Evolutionary conservation across 805 yeast genomes (phyloP), one percentile per base, ranked within the genome.

Genomic region (Metschnikowia continentalis): DNA sequence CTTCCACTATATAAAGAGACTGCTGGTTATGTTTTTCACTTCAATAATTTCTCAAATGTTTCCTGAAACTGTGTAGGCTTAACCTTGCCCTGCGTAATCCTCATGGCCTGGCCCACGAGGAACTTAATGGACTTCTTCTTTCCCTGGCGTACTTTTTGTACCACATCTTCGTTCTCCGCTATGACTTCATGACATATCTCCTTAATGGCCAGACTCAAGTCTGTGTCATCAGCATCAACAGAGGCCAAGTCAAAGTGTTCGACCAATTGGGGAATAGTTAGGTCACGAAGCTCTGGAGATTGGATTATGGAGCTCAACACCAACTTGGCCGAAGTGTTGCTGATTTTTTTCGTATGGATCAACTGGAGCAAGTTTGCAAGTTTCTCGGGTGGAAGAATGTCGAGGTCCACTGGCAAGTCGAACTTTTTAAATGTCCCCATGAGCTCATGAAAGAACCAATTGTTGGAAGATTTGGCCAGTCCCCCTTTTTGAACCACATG

Each of bases 71-170:
- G 56, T 43, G 54, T 65, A 13, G 77, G 76, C 55, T 55, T 66
- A 26, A 78, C 71, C 52, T 71, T 77, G 3, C 97, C 97, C 57
- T 83, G 86, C 1, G 89, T 80, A 49, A 76, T 71, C 60, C 82
- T 81, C 96, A 94, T 89, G 17, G 90, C 95, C 62, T 80, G 81
- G 0, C 97, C 98, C 3, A 94, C 77, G 50, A 94, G 71, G 60
- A 74, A 88, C 60, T 90, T 88, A n/a, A 92, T 60, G 11, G 90
- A 81, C 35, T 79, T 80, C 55, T 80, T 81, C 49, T 83, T 83
- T 2, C 90, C 91, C 0, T 69, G 59, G 20, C 64, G 63, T 26
- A 90, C 76, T 46, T 79, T 80, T 17, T 72, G 67, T 2, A 87
- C 88, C 15, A 85, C 79, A 15, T 79, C 80, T 0, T 73, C 74